These are phyloP conservation scores for Peronosclerospora sorghi DNA, from an alignment of 352 stramenopile genomes.

Conservation along the genomic window DNA sequence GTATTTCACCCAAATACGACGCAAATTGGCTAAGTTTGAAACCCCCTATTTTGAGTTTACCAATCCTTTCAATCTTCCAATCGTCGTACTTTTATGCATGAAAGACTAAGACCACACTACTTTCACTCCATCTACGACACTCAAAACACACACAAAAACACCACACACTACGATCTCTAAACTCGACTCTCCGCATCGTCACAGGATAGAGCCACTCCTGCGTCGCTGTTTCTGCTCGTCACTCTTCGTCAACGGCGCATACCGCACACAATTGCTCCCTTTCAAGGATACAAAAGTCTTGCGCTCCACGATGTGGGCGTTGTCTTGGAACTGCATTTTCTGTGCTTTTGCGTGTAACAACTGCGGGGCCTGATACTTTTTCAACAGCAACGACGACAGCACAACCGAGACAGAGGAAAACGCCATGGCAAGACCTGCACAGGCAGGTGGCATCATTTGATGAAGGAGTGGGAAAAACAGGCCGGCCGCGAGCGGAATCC, in stretches of 20 bases:
- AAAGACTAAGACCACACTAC: too few species aligned
- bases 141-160: too few species aligned
- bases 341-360: slow-evolving; percentile 24
- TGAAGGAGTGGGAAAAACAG: slow-evolving; percentile 76
- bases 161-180: too few species aligned
- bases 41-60: too few species aligned
- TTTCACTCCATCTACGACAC: too few species aligned
- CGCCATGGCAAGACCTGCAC: slow-evolving; percentile 77
- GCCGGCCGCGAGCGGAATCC: slow-evolving; percentile 72
- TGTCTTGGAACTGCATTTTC: slow-evolving; percentile 42
- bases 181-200: too few species aligned
- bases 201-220: neutral
- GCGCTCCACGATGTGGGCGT: slow-evolving; percentile 58
- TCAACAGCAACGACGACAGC: slow-evolving; percentile 76
- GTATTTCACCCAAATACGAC: too few species aligned
- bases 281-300: slow-evolving; percentile 65
- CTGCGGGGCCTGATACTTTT: slow-evolving; percentile 50
- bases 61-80: too few species aligned
- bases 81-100: too few species aligned
- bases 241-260: slow-evolving; percentile 55
- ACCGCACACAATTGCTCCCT: slow-evolving; percentile 37
- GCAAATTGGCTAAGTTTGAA: too few species aligned
- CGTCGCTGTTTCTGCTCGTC: slow-evolving; percentile 20
- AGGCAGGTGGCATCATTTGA: slow-evolving; percentile 74
- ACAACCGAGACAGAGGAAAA: slow-evolving; percentile 85